Conservation (phyloP, 78 protist genomes). For the Isochrysis galbana region DNA sequence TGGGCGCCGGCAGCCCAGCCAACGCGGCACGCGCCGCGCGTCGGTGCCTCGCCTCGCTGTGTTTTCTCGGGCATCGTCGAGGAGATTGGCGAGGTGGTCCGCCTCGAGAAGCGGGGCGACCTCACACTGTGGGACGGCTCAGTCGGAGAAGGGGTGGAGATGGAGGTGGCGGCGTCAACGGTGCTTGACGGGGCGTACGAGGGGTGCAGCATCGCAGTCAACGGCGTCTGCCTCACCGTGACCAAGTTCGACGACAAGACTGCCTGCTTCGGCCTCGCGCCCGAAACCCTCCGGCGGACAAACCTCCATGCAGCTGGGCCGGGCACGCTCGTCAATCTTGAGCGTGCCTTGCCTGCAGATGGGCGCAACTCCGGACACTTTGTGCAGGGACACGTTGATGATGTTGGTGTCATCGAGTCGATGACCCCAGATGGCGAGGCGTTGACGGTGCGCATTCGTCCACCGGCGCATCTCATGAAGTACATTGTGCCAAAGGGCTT, state of each 20-base stretch:
- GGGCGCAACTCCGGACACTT: slow-evolving; percentile 45
- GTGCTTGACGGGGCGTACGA: slow-evolving; percentile 12
- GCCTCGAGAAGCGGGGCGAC: not conserved
- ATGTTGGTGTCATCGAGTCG: not conserved
- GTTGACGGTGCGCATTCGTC: not conserved
- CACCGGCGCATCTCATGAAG: not conserved
- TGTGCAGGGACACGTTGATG: slow-evolving; percentile 50
- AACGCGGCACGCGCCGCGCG: not conserved
- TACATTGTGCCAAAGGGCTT: slow-evolving; percentile 56
- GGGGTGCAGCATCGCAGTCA: slow-evolving; percentile 51
- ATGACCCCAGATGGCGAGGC: not conserved
- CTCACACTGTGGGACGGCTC: not conserved
- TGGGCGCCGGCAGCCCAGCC: not conserved
- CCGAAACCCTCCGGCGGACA: slow-evolving; percentile 37
- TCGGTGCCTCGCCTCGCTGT: not conserved
- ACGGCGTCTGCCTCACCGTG: slow-evolving; percentile 54
- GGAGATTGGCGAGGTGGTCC: slow-evolving; percentile 29
- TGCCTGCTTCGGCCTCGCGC: slow-evolving; percentile 27
- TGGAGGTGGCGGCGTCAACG: not conserved
- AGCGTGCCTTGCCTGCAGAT: slow-evolving; percentile 40
- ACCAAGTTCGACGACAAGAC: not conserved
- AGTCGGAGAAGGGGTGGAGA: not conserved
- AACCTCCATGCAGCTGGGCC: not conserved
- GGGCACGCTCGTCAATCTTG: slow-evolving; percentile 24
- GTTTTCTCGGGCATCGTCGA: slow-evolving; percentile 52